Percentiles rank a stretch among this genome's conserved stretches.
These are phyloP conservation scores for Angomonas deanei DNA, from an alignment of 208 protist species.

Conservation along the genomic window DNA sequence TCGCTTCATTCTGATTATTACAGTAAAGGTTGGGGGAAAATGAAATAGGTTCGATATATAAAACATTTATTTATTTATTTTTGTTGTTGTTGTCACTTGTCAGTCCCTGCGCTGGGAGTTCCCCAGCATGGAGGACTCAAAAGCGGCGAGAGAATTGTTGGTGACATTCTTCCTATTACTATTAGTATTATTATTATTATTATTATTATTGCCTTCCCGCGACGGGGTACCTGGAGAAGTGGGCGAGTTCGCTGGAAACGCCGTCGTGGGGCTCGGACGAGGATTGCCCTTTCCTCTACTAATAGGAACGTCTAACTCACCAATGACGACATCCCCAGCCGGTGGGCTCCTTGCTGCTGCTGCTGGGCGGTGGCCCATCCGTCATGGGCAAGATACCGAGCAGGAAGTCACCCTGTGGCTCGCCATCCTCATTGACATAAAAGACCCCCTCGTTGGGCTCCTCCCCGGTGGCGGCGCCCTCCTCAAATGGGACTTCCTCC, in stretches of 20 bases:
- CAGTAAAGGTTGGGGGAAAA: neutral
- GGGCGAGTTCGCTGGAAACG: neutral
- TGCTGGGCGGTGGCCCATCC: too few species aligned
- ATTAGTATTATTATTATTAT: too few species aligned
- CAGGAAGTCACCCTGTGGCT: constrained; percentile 27
- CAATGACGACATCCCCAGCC: too few species aligned
- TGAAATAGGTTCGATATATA: constrained; percentile 3
- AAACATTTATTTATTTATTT: neutral
- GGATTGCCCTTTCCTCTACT: too few species aligned
- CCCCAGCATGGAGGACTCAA: too few species aligned
- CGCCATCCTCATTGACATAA: constrained; percentile 34
- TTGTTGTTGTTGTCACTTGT: too few species aligned
- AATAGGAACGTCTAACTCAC: too few species aligned
- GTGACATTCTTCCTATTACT: too few species aligned
- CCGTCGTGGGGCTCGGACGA: neutral
- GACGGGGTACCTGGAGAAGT: neutral
- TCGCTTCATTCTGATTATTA: neutral
- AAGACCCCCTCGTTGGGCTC: constrained; percentile 52
- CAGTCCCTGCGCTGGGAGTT: too few species aligned
- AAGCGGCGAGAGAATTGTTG: too few species aligned
- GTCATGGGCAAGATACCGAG: constrained; percentile 44
- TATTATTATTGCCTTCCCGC: too few species aligned
- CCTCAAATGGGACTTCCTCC: constrained; percentile 16
- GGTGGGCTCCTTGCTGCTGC: too few species aligned
- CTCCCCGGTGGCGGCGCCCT: neutral